Conservation (phyloP, 208 protist species). For the Acanthamoeba divionensis region DNA sequence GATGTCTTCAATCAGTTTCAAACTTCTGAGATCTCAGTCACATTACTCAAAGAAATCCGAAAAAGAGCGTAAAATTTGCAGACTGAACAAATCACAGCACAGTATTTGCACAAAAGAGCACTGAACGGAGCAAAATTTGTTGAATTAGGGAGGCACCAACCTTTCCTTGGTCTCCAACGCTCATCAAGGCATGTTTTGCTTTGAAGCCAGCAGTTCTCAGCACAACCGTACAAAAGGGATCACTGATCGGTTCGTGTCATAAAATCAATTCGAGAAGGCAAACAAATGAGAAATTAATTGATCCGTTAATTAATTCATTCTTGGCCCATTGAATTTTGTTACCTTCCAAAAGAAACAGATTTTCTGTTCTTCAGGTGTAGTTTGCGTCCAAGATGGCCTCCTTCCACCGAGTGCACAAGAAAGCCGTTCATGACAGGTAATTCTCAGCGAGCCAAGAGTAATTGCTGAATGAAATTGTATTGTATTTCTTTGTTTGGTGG, state of each 20-base stretch:
- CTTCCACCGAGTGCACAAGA: not conserved
- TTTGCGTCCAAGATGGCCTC: not conserved
- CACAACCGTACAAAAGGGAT: constrained; percentile 1
- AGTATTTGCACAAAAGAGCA: too few relatives aligned
- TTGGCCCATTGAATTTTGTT: not conserved
- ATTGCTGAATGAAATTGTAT: too few relatives aligned
- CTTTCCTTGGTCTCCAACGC: not conserved
- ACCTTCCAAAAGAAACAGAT: not conserved
- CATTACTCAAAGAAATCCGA: too few relatives aligned
- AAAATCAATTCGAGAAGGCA: not conserved
- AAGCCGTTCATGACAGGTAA: constrained; percentile 2
- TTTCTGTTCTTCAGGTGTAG: constrained; percentile 7
- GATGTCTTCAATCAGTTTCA: too few relatives aligned
- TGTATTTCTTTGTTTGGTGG: too few relatives aligned
- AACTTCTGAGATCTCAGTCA: too few relatives aligned
- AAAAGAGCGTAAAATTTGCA: too few relatives aligned
- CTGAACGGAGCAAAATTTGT: too few relatives aligned
- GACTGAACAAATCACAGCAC: too few relatives aligned
- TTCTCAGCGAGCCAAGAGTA: too few relatives aligned
- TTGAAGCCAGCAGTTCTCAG: constrained; percentile 9
- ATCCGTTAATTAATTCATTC: not conserved
- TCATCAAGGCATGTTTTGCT: constrained; percentile 19
- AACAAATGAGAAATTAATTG: not conserved
- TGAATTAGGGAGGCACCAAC: not conserved
- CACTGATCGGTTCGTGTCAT: not conserved